Conservation (phyloP, 139 green algal species). For the Pleodorina starrii region DNA sequence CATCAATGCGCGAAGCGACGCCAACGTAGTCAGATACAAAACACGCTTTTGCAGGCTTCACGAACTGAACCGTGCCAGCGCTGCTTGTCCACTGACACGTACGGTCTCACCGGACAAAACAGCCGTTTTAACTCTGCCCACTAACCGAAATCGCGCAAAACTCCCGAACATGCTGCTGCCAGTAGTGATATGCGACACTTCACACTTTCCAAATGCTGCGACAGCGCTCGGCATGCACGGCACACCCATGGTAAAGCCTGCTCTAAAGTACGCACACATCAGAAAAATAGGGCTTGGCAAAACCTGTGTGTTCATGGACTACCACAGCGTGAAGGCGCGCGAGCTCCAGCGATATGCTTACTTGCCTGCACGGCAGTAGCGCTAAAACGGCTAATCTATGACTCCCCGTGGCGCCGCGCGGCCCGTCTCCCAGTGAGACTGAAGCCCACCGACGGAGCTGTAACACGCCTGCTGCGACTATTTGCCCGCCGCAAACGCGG, state of each 20-base stretch:
- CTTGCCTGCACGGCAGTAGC: slow-evolving; percentile 35
- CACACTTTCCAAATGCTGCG: slow-evolving; percentile 18
- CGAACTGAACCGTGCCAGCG: neutral
- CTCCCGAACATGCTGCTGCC: neutral
- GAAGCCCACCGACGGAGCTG: neutral
- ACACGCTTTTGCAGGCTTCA: neutral
- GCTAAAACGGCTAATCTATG: neutral
- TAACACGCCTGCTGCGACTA: no score
- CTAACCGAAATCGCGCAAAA: neutral
- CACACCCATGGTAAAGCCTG: slow-evolving; percentile 21
- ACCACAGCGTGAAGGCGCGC: slow-evolving; percentile 14
- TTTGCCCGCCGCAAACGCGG: no score
- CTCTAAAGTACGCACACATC: slow-evolving; percentile 21
- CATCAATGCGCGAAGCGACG: neutral
- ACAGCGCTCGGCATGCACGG: slow-evolving; percentile 25
- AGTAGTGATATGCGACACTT: neutral
- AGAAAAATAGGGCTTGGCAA: neutral
- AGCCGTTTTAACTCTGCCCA: neutral
- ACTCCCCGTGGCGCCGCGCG: neutral
- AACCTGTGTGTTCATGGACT: neutral
- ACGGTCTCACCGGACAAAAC: neutral
- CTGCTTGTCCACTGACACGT: neutral
- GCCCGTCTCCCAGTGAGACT: neutral
- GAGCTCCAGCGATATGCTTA: slow-evolving; percentile 24
- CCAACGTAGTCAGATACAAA: slow-evolving; percentile 2